Percentiles rank a stretch among this genome's conserved stretches.
phyloP scores from a whole-genome alignment of 2,329 filamentous ascomycete species.

The Atkinsonella hypoxylon region DNA sequence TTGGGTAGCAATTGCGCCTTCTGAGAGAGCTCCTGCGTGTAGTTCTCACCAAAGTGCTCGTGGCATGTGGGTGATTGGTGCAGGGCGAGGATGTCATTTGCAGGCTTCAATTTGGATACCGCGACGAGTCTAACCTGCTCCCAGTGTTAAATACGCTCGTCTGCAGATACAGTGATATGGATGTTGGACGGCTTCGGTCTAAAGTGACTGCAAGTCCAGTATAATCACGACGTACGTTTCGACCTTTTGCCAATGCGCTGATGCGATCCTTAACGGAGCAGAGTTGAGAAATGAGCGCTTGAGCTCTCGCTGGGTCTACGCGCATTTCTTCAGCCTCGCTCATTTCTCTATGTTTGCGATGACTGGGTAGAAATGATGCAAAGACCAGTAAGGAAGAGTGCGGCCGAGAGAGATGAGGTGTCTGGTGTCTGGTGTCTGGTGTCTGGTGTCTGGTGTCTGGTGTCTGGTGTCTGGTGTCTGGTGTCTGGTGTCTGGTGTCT shows the following conservation, averaged over 20 bases:
- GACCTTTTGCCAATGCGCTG: constrained; percentile 37
- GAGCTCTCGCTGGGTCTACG: constrained; percentile 48
- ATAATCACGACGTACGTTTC: constrained; percentile 33
- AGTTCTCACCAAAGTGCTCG: constrained; percentile 91
- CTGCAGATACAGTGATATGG: too few species aligned
- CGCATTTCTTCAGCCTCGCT: constrained; percentile 42
- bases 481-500: too few species aligned
- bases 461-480: too few species aligned
- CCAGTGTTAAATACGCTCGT: background rate
- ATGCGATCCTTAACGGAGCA: constrained; percentile 47
- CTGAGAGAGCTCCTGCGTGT: constrained; percentile 76
- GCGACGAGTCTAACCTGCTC: constrained; percentile 71
- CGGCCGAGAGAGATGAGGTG: background rate
- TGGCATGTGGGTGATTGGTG: constrained; percentile 51
- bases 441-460: too few species aligned
- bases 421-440: background rate
- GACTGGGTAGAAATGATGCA: background rate
- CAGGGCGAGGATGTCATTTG: constrained; percentile 77
- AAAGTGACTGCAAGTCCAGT: too few species aligned
- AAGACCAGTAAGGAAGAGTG: background rate
- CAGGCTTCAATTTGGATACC: constrained; percentile 92
- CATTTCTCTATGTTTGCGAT: constrained; percentile 22
- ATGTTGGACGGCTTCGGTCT: too few species aligned
- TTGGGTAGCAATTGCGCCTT: constrained; percentile 71
- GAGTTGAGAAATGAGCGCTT: constrained; percentile 50